Evolutionary conservation across 306 rosid species (phyloP), one percentile per base, ranked within the genome.

Genomic region (Heteromeles arbutifolia): DNA sequence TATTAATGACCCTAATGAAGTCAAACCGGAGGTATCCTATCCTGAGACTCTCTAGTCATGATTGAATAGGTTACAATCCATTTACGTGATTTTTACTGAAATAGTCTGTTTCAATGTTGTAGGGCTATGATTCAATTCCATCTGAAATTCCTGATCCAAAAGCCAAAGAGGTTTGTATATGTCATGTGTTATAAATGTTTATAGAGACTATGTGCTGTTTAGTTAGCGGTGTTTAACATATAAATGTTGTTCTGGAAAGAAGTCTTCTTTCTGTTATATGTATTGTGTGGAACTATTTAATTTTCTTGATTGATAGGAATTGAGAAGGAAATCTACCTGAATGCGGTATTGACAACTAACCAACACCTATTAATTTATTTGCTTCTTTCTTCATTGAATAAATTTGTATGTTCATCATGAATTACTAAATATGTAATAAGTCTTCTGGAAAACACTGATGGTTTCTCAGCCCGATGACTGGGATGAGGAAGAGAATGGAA

Each of bases 401-500:
- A 37, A 14, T 18, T 77, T 64, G 45, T 56, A 48, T 65, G 77
- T 75, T 10, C n/a, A 26, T 29, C n/a, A 24, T 31, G 43, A 67
- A 56, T 64, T 80, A 73, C 29, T n/a, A 37, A 43, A 1, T 53
- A 29, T 37, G 15, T 70, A 10, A 76, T 10, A 58, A 56, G 34
- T 34, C 14, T 50, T 50, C 31, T 48, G 12, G 59, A 59, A 75
- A 54, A 70, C 59, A 13, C 66, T 45, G 31, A 74, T 78, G 78
- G 71, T 69, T 73, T 84, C 82, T 78, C 72, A 93, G 98, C 95
- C 98, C 59, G 87, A 65, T 77, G 81, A 85, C 71, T 93, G 96
- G 96, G 98, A 89, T 80, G 98, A 90, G 29, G 98, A 90, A 57
- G 96, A 93, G 24, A 89, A 89, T 70, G 96, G 96, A 65, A 74